Percentiles rank a stretch among this genome's conserved stretches.
Evolutionary conservation across 225 moss, liverwort and hornwort species (phyloP).

Genomic region (Antitrichia curtipendula): DNA sequence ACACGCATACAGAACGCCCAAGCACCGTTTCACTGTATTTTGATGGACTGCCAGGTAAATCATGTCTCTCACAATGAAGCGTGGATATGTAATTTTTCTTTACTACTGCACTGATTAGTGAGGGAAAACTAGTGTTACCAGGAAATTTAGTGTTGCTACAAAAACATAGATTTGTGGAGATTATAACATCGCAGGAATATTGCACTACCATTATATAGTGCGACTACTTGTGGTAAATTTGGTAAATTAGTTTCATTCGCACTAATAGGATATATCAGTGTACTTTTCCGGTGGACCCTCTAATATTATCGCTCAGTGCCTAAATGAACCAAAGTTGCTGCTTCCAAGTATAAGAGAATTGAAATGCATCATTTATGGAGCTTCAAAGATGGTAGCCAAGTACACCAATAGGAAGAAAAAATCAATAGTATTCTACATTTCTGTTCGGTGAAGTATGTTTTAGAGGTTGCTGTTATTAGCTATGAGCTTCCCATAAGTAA

Average conservation of each 20-base stretch:
- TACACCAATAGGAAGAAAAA: neutral
- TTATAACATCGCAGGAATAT: neutral
- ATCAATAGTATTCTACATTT: neutral
- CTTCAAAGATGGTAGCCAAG: neutral
- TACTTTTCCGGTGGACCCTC: neutral
- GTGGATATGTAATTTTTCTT: neutral
- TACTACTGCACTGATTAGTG: neutral
- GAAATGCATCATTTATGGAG: neutral
- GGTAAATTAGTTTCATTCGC: neutral
- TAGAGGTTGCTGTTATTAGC: neutral
- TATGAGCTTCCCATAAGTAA: too few species aligned
- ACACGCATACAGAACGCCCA: constrained; percentile 22
- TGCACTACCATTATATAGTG: neutral
- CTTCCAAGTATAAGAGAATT: neutral
- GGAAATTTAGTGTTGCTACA: too few species aligned
- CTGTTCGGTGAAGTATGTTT: neutral
- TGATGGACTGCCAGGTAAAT: constrained; percentile 79
- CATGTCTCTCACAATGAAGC: neutral
- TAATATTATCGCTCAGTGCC: neutral
- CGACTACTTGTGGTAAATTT: too few species aligned
- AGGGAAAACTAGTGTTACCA: too few species aligned
- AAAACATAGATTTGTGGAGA: neutral
- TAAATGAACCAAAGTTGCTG: neutral
- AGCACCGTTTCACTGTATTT: constrained; percentile 53
- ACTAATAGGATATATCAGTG: neutral